Conservation (phyloP, 352 stramenopile genomes). For the Phytophthora pisi region DNA sequence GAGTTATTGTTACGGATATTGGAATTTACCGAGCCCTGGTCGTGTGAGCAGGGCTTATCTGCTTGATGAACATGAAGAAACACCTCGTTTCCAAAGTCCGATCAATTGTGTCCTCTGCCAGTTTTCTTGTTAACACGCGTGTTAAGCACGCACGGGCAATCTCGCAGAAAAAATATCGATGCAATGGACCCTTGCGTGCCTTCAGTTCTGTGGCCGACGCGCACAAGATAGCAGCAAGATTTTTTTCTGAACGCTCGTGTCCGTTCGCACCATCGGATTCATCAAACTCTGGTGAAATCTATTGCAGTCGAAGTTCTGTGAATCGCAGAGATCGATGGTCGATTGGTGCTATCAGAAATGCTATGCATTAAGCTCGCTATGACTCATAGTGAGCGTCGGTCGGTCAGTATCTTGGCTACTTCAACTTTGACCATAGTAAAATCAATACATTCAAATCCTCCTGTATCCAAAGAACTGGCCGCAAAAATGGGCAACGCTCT, state of each 20-base stretch:
- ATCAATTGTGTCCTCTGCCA: too few relatives aligned
- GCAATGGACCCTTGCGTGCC: slow-evolving; percentile 23
- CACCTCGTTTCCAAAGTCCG: too few relatives aligned
- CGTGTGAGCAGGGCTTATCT: not conserved
- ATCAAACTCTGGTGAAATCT: not conserved
- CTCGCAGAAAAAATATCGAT: not conserved
- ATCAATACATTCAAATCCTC: slow-evolving; percentile 2
- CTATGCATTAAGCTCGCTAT: too few relatives aligned
- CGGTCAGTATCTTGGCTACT: not conserved
- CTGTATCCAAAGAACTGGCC: not conserved
- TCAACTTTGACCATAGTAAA: slow-evolving; percentile 18
- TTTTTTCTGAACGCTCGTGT: slow-evolving; percentile 5
- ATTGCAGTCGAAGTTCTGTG: not conserved
- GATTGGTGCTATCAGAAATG: too few relatives aligned
- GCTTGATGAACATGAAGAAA: not conserved
- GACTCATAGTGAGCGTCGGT: too few relatives aligned
- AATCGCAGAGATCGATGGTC: too few relatives aligned
- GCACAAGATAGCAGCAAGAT: slow-evolving; percentile 10
- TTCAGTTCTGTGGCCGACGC: not conserved
- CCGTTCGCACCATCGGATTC: not conserved
- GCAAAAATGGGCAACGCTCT: slow-evolving; percentile 21
- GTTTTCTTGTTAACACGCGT: too few relatives aligned
- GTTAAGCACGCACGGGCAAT: too few relatives aligned
- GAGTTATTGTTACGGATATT: too few relatives aligned
- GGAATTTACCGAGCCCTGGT: too few relatives aligned